These are phyloP conservation scores for Pythium diclinum DNA, from an alignment of 352 stramenopile species.

Conservation along the genomic window DNA sequence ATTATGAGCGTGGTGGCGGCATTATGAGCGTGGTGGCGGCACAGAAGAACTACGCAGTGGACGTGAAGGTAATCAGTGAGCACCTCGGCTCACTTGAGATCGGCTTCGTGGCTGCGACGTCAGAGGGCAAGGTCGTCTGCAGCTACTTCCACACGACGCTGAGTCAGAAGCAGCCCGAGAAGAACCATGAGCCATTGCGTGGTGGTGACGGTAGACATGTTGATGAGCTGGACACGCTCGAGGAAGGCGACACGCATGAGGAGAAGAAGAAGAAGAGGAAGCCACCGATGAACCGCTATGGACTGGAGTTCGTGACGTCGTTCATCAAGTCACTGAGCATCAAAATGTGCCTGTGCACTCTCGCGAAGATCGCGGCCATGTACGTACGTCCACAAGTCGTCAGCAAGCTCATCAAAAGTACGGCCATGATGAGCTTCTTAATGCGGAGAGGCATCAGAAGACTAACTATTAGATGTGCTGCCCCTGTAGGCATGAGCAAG, in stretches of 20 bases:
- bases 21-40: constrained; percentile 53
- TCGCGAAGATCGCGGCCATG: constrained; percentile 60
- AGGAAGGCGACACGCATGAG: constrained; percentile 25
- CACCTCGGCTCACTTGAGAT: constrained; percentile 73
- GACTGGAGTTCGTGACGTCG: constrained; percentile 42
- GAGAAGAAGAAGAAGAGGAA: constrained; percentile 39
- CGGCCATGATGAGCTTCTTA: not conserved
- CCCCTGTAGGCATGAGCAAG: constrained; percentile 56
- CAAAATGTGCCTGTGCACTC: constrained; percentile 64
- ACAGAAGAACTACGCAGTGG: constrained; percentile 60
- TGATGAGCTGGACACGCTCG: too few relatives aligned
- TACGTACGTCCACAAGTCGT: constrained; percentile 53
- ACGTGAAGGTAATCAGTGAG: constrained; percentile 83
- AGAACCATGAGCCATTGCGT: constrained; percentile 35
- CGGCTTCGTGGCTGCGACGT: constrained; percentile 55
- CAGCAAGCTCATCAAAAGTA: constrained; percentile 80
- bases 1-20: too few relatives aligned
- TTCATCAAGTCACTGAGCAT: constrained; percentile 79
- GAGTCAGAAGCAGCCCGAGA: constrained; percentile 51
- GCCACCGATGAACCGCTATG: constrained; percentile 56
- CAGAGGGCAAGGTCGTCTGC: constrained; percentile 57
- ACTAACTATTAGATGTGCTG: not conserved
- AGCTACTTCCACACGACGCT: constrained; percentile 71
- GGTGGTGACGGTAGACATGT: too few relatives aligned
- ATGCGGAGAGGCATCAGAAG: not conserved